phyloP scores from a whole-genome alignment of 306 rosid genomes.

The Fragaria vesca region DNA sequence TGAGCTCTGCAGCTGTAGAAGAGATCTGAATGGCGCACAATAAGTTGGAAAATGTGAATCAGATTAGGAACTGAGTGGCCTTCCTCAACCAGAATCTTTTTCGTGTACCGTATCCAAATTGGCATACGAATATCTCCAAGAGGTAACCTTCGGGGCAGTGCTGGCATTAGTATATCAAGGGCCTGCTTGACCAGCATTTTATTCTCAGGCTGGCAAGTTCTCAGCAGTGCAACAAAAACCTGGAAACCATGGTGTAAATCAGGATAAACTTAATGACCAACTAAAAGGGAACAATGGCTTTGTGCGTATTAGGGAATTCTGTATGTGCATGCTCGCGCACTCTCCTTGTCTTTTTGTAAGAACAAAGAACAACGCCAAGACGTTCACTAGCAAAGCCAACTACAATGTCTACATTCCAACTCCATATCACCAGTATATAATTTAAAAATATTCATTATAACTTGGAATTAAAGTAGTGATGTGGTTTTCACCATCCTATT shows the following conservation, averaged over 20 bases:
- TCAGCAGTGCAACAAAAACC: conserved; percentile 99
- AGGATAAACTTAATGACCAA: not conserved
- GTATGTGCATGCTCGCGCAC: not conserved
- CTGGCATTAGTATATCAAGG: conserved; percentile 99
- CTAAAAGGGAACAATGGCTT: not conserved
- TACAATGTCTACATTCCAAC: not conserved
- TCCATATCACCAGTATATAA: not conserved
- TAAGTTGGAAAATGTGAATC: conserved; percentile 97
- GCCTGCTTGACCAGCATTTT: conserved; percentile 99
- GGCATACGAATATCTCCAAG: conserved; percentile 98
- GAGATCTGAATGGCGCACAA: conserved; percentile 98
- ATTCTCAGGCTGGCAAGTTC: conserved; percentile 98
- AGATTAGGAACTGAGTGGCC: conserved; percentile 98
- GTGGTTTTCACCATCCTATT: not conserved
- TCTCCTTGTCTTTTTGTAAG: not conserved
- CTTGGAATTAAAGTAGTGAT: not conserved
- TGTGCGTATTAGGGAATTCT: not conserved
- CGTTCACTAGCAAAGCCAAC: not conserved
- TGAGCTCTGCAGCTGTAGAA: conserved; percentile 99
- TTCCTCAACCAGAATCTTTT: conserved; percentile 95
- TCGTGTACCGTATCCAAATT: conserved; percentile 94
- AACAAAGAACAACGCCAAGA: not conserved
- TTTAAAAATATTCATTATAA: not conserved
- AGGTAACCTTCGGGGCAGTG: conserved; percentile 94
- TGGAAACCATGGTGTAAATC: conserved; percentile 41